Evolutionary conservation across 257 asterid species (phyloP), one percentile per base, ranked within the genome.

Genomic region (Henckelia pumila): DNA sequence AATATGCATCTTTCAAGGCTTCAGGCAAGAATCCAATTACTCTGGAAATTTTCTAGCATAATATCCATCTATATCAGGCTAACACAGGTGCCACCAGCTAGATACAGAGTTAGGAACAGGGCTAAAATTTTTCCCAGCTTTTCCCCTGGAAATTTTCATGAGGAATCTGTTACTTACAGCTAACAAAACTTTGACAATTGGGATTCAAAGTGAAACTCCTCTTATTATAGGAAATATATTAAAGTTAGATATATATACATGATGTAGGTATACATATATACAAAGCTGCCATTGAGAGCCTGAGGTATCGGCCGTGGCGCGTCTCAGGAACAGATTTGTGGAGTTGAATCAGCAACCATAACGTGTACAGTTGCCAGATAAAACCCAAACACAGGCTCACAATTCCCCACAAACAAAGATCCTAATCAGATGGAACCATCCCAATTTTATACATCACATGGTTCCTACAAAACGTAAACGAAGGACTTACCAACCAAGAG

Each of bases 71-170:
- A n/a, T 76, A 89, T 82, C 3, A 92, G 77, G 61, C 95, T 66
- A n/a, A 89, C 95, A 35, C 98, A 92, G 50, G 98, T 92, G 52
- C 98, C 98, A 22, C 98, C 96, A 19, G 98, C 89, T 20, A 92
- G 80, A 70, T 92, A 92, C 77, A 83, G 71, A 44, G 92, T 92
- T 22, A 96, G 98, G 75, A 89, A 81, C 61, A 89, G 72, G 21
- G 91, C 90, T 74, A 84, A 57, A 33, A 87, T 33, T 63, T 92
- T 92, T 26, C 95, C 98, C 44, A 76, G 62, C 61, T 75, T 85
- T 66, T 80, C 88, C 68, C 98, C 98, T 92, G 67, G 37, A 55
- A 22, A 29, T 24, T 19, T n/a, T 2, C 11, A 21, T n/a, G 47
- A 22, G 50, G 53, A 47, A 20, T 28, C 10, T 3, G 4, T 19